phyloP scores from a whole-genome alignment of 257 asterid genomes.

The Solanum tacnaense region DNA sequence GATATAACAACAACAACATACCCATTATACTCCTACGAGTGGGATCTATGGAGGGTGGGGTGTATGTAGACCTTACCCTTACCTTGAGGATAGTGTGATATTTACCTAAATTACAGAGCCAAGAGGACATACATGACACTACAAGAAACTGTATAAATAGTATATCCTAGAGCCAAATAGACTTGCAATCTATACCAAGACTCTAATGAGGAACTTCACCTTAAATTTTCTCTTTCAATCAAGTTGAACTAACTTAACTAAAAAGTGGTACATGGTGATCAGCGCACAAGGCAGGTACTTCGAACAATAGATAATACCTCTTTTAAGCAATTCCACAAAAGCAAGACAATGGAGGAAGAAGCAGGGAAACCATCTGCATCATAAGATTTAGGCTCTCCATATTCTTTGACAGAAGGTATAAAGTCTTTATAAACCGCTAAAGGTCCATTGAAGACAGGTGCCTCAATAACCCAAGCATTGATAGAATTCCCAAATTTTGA shows the following conservation, averaged over 20 bases:
- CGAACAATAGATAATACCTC: slow-evolving; percentile 30
- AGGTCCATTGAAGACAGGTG: slow-evolving; percentile 71
- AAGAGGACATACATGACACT: background rate
- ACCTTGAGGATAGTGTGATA: background rate
- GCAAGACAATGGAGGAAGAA: slow-evolving; percentile 56
- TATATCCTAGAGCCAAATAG: background rate
- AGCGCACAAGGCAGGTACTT: background rate
- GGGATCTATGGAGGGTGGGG: background rate
- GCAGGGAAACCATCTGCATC: slow-evolving; percentile 81
- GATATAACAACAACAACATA: background rate
- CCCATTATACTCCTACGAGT: background rate
- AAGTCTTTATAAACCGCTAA: slow-evolving; percentile 88
- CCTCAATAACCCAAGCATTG: slow-evolving; percentile 86
- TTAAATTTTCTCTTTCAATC: background rate
- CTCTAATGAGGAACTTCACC: background rate
- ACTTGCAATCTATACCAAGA: background rate
- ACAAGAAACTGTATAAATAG: background rate
- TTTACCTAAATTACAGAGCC: background rate
- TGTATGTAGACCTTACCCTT: background rate
- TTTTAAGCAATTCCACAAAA: slow-evolving; percentile 56
- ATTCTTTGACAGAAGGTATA: slow-evolving; percentile 56
- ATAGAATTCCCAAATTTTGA: slow-evolving; percentile 71
- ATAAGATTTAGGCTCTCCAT: slow-evolving; percentile 74
- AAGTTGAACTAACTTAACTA: background rate
- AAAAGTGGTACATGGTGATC: background rate